Base-by-base conservation (phyloP, 164 flowering plant species). In the Sedum album region DNA sequence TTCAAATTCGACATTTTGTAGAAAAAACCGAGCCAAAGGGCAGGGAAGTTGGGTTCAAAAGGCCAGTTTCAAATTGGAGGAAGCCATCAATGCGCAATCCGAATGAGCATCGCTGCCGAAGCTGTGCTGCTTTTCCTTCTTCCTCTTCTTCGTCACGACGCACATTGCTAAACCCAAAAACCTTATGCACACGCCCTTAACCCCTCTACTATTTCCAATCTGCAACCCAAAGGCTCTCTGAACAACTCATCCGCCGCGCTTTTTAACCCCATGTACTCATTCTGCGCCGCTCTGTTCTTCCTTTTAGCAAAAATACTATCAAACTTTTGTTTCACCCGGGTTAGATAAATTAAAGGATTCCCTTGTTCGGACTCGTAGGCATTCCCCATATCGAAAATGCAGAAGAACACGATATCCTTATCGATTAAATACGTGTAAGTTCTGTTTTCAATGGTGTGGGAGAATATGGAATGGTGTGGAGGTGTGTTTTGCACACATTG, bases 21-120 rank as follows among this genome's bases (percentile, higher is more conserved):
- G n/a, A n/a, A 35, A 35, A 35, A 35, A 7, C 38, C 3, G 38
- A 35, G 38, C 38, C 7, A 35, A 3, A 7, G 7, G 38, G 7
- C 48, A 44, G 48, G 48, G 1, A 25, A 11, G 26, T 55, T 20
- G 20, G 4, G 61, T 55, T 14, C 10, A n/a, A n/a, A n/a, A n/a
- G n/a, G n/a, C 61, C 2, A 25, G 61, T 11, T 55, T 55, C 31
- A 3, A 55, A 55, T 55, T 26, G 3, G 61, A 10, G 31, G 26
- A 25, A 8, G 28, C 17, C 21, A 57, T 33, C 62, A 57, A 57
- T 14, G 33, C 62, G 31, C 35, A 57, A 15, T 57, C 62, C 5
- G 62, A 57, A 57, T 57, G 33, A 17, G 31, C 33, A 28, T 57
- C n/a, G 62, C 62, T 57, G 17, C 62, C 62, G 35, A 57, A 57